phyloP scores from a whole-genome alignment of 495 filamentous ascomycete species.

The Achaetomiella virescens region DNA sequence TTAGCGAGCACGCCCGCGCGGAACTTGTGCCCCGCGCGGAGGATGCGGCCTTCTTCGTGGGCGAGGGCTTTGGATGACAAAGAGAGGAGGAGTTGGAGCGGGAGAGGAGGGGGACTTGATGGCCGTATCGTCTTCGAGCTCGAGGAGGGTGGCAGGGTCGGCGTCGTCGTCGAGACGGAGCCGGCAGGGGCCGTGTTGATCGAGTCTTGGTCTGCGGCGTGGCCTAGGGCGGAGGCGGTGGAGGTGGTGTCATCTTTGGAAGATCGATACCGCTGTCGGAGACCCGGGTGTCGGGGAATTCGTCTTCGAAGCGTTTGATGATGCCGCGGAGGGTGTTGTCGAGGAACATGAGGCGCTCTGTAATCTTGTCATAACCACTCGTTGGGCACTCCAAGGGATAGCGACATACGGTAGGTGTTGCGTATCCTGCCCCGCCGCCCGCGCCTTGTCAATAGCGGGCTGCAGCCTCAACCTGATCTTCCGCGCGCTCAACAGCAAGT shows the following conservation, averaged over 20 bases:
- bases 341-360: conserved; percentile 80
- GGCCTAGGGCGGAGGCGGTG: conserved; percentile 1
- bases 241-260: conserved; percentile 15
- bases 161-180: conserved; percentile 29
- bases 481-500: conserved; percentile 73
- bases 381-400: not conserved
- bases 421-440: conserved; percentile 46
- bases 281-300: conserved; percentile 84
- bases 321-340: conserved; percentile 83
- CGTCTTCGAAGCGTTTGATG: conserved; percentile 90
- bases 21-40: conserved; percentile 76
- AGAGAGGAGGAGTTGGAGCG: conserved; percentile 74
- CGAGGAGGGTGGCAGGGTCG: conserved; percentile 27
- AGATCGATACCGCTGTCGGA: conserved; percentile 18
- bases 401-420: conserved; percentile 70
- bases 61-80: conserved; percentile 71
- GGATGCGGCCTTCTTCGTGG: conserved; percentile 83
- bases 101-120: conserved; percentile 42
- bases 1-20: conserved; percentile 47
- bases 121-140: conserved; percentile 31
- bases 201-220: not conserved
- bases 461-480: conserved; percentile 82
- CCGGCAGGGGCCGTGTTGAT: not conserved
- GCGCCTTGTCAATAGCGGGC: conserved; percentile 72
- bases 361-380: not conserved